These are phyloP conservation scores for Dalbergia cultrata DNA, from an alignment of 306 rosid species.

Conservation along the genomic window DNA sequence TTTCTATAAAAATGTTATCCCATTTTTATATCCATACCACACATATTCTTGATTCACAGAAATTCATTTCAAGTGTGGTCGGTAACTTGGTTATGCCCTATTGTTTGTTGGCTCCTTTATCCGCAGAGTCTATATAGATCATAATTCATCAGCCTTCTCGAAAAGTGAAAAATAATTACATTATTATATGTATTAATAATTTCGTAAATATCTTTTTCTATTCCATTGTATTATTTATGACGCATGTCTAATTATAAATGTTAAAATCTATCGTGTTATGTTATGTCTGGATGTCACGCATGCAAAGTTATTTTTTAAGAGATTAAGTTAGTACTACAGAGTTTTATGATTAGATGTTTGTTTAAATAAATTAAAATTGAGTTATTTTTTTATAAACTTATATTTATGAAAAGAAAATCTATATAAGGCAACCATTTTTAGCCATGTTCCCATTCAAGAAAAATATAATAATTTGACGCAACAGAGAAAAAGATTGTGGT, in stretches of 20 bases:
- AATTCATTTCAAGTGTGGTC: background rate
- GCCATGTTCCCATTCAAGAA: background rate
- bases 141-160: constrained; percentile 9
- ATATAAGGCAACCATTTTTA: background rate
- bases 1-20: too few relatives aligned
- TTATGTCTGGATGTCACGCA: background rate
- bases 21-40: too few relatives aligned
- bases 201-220: background rate
- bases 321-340: too few relatives aligned
- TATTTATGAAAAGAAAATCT: background rate
- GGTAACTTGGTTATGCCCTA: constrained; percentile 17
- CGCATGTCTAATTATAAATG: background rate
- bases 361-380: too few relatives aligned
- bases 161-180: constrained; percentile 3
- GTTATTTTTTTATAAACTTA: background rate
- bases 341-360: too few relatives aligned
- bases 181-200: background rate
- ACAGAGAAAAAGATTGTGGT: background rate
- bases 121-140: constrained; percentile 14
- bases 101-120: constrained; percentile 30
- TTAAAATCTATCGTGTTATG: background rate
- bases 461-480: background rate
- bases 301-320: background rate
- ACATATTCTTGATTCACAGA: too few relatives aligned
- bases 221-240: background rate